Base-by-base conservation (phyloP, 1,284 basidiomycete species). In the Cerrena zonata region DNA sequence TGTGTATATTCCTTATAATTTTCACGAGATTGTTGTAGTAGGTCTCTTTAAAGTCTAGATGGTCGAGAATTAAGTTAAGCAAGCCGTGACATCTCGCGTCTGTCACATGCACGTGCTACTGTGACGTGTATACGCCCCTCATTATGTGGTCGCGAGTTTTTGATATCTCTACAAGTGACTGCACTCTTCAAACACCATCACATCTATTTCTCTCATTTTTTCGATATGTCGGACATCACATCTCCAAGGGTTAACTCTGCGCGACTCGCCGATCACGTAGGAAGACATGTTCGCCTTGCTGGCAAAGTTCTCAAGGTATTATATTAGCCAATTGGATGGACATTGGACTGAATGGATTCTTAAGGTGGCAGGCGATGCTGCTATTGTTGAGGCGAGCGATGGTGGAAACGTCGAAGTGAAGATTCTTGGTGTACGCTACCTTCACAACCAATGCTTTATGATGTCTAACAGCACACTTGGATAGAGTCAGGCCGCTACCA, bases 161-260 rank as follows among this genome's bases (percentile, higher is more conserved):
- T 34, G 7, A 34, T 7, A 15, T 15, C 30, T 7, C 30, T 15
- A 34, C 30, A 7, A 34, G 7, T 34, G 7, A 34, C 12, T 22
- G 12, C 25, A 5, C 18, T 41, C 39, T 41, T 18, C 15, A 41
- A 22, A n/a, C 39, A 41, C 7, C 39, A 10, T 41, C 21, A 5
- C 7, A 22, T 7, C 7, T 7, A 41, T n/a, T 10, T 41, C 7
- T 41, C 7, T 18, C 39, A 41, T 26, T 7, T 44, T 22, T 22
- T 7, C 24, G 22, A 22, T 10, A 75, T 74, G 72, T 54, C 64
- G 10, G 72, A 79, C 18, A 58, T 73, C 46, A 58, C 71, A 45
- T 78, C 82, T 2, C 78, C 80, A 21, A 80, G 84, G 59, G 80
- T 88, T 52, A 89, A 89, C 63, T 77, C 79, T 18, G 77, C 79